Evolutionary conservation across 1,284 basidiomycete genomes (phyloP).

Genomic region (Sanghuangporus weigelae): DNA sequence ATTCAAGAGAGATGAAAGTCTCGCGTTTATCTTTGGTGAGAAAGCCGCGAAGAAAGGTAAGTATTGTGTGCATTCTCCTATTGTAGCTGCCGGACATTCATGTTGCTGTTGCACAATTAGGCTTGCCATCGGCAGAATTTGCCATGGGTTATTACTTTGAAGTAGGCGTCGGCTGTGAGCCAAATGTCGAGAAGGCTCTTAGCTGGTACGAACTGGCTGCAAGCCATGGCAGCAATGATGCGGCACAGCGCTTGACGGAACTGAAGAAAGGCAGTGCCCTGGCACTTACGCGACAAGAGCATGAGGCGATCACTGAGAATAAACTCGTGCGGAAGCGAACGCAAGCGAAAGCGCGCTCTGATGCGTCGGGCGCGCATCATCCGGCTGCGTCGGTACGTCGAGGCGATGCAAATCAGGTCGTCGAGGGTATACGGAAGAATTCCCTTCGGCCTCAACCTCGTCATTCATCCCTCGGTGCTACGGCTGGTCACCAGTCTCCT

Average conservation of each 20-base stretch:
- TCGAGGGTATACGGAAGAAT: conserved; percentile 27
- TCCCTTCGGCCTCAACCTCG: conserved; percentile 3
- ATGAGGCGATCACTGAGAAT: conserved; percentile 72
- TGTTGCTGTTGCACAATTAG: background rate
- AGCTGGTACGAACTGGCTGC: conserved; percentile 72
- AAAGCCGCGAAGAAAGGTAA: conserved; percentile 77
- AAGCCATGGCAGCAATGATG: conserved; percentile 80
- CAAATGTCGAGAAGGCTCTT: conserved; percentile 54
- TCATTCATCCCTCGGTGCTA: background rate
- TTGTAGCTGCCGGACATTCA: background rate
- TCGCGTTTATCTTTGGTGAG: conserved; percentile 88
- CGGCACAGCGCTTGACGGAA: conserved; percentile 67
- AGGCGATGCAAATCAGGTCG: conserved; percentile 25
- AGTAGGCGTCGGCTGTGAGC: conserved; percentile 66
- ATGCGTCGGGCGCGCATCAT: conserved; percentile 31
- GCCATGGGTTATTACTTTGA: conserved; percentile 93
- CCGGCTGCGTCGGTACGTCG: conserved; percentile 17
- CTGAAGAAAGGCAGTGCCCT: conserved; percentile 55
- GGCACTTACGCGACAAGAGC: conserved; percentile 70
- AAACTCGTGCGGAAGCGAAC: conserved; percentile 83
- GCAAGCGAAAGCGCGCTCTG: conserved; percentile 69
- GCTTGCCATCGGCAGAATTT: conserved; percentile 80
- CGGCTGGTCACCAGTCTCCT: conserved; percentile 14
- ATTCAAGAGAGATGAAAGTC: conserved; percentile 86
- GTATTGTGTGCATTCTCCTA: background rate